Evolutionary conservation across 345 rosid species (phyloP).

Genomic region (Salix caprea): DNA sequence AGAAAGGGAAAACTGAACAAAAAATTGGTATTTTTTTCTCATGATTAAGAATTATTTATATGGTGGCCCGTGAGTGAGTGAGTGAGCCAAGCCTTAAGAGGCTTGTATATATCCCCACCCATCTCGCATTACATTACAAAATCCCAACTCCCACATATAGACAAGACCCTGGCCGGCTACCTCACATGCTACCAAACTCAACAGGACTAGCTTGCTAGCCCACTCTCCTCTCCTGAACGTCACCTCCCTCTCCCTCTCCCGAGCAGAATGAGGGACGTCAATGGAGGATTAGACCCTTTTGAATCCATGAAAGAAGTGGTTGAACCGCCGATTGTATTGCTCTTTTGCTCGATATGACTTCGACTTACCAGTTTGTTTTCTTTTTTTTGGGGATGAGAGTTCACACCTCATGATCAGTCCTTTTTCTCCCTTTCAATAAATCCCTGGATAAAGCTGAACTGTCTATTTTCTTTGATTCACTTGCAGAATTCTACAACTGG

Average conservation of each 20-base stretch:
- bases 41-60: conserved; percentile 23
- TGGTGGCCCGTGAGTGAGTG: conserved; percentile 40
- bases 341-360: conserved; percentile 29
- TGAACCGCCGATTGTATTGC: conserved; percentile 2
- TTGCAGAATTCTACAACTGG: conserved; percentile 34
- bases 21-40: conserved; percentile 21
- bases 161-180: conserved; percentile 64
- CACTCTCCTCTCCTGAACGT: conserved; percentile 9
- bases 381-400: conserved; percentile 27
- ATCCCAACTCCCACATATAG: conserved; percentile 41
- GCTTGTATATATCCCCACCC: conserved; percentile 22
- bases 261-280: not conserved
- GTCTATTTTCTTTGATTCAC: conserved; percentile 44
- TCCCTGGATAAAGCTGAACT: conserved; percentile 43
- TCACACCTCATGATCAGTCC: conserved; percentile 35
- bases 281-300: conserved; percentile 27
- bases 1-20: not conserved
- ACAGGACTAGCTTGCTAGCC: not conserved
- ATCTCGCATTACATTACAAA: conserved; percentile 32
- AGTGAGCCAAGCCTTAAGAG: conserved; percentile 33
- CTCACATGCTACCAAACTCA: conserved; percentile 59
- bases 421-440: conserved; percentile 34
- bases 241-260: not conserved
- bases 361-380: conserved; percentile 7
- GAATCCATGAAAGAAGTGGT: conserved; percentile 26